Evolutionary conservation across 768 basidiomycete species (phyloP).

Genomic region (Xerocomus spinulosus): DNA sequence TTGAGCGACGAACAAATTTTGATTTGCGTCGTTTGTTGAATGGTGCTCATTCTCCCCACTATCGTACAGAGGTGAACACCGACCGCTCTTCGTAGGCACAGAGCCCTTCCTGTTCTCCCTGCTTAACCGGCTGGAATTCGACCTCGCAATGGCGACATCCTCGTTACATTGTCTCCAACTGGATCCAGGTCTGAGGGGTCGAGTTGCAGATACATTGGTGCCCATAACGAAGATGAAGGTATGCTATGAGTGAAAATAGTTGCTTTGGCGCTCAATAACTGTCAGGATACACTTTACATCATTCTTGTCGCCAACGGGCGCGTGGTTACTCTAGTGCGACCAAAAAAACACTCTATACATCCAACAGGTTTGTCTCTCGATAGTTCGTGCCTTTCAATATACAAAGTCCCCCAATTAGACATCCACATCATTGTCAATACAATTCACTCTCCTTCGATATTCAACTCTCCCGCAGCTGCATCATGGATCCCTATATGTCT

Average conservation of each 20-base stretch:
- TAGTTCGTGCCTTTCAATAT: neutral
- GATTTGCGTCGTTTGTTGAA: constrained; percentile 75
- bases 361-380: constrained; percentile 61
- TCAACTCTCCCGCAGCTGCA: constrained; percentile 72
- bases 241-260: neutral
- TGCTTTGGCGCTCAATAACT: neutral
- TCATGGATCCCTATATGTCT: constrained; percentile 96
- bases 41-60: constrained; percentile 36
- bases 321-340: constrained; percentile 83
- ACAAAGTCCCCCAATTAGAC: constrained; percentile 40
- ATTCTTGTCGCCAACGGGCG: constrained; percentile 75
- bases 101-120: constrained; percentile 76
- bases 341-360: constrained; percentile 92
- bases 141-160: constrained; percentile 78
- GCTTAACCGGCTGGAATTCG: constrained; percentile 64
- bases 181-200: constrained; percentile 62
- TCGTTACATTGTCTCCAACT: constrained; percentile 78
- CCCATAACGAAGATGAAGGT: constrained; percentile 81
- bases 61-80: neutral
- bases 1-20: constrained; percentile 87
- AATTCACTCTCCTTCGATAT: constrained; percentile 74
- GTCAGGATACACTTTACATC: constrained; percentile 85
- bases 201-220: constrained; percentile 75
- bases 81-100: constrained; percentile 52
- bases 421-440: constrained; percentile 93